Evolutionary conservation across 2,329 filamentous ascomycete species (phyloP).

Genomic region (Beauveria australis): DNA sequence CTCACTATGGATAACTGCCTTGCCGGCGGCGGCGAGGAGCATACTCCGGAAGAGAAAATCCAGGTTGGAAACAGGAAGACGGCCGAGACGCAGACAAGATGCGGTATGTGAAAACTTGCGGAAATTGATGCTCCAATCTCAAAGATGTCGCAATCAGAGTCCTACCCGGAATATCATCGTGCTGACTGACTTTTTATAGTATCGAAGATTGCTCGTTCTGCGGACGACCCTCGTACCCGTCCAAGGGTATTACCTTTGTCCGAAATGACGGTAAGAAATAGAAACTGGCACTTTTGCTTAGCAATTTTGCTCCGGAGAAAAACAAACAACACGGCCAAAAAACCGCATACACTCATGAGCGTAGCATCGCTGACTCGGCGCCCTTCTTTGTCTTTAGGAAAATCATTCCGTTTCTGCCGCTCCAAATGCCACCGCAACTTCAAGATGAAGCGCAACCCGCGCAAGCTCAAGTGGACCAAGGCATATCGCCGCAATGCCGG

Average conservation of each 20-base stretch:
- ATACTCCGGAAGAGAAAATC: background rate
- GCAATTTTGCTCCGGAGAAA: background rate
- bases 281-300: background rate
- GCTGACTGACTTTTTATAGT: constrained; percentile 17
- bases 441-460: constrained; percentile 97
- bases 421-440: constrained; percentile 62
- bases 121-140: background rate
- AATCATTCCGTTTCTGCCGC: constrained; percentile 51
- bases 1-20: background rate
- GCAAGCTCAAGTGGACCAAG: constrained; percentile 97
- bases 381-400: constrained; percentile 19
- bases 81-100: constrained; percentile 10
- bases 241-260: constrained; percentile 47
- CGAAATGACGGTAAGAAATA: constrained; percentile 35
- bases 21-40: background rate
- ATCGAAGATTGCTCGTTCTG: constrained; percentile 40
- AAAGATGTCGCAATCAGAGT: background rate
- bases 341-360: too few relatives aligned
- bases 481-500: constrained; percentile 72
- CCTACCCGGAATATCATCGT: background rate
- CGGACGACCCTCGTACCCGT: constrained; percentile 42
- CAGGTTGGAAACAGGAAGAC: background rate
- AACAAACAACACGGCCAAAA: background rate
- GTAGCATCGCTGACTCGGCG: background rate
- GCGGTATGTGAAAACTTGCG: constrained; percentile 1